Evolutionary conservation across 2,329 filamentous ascomycete species (phyloP), one percentile per base, ranked within the genome.

Genomic region (Ascochyta fabae): DNA sequence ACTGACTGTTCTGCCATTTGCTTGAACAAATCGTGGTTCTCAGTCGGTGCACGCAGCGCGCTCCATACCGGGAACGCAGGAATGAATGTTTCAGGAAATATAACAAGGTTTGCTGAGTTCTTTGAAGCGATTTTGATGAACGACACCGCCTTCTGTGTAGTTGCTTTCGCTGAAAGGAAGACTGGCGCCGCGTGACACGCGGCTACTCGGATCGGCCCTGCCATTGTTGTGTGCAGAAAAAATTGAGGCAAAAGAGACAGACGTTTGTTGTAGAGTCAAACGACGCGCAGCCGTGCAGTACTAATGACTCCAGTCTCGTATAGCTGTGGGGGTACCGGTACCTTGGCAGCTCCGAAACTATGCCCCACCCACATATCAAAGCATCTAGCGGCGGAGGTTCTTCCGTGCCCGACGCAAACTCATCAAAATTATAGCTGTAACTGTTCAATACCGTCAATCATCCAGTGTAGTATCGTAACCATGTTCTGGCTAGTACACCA

Each of bases 31-130:
- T 69, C 64, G 53, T 85, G 82, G 53, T 83, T 83, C 5, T 82
- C 77, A 0, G 77, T 78, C 0, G 83, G 83, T 0, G 82, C 63
- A 0, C 75, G 71, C 0, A 82, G 22, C 1, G 80, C 71, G 19
- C 77, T 80, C 83, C 83, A 85, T 19, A 83, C 51, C 0, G 83
- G 83, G 44, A 84, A 85, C 0, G 80, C 83, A 0, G 82, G 77
- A 38, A 85, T 82, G 61, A 75, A 83, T 0, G 80, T 78, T 63
- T 85, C 83, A 0, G 83, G 82, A 58, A 85, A 84, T 26, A 83
- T 78, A 12, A 85, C 76, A 3, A 85, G 69, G 22, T 83, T 77
- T 7, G 83, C 81, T 0, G 65, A 63, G 46, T 80, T 75, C 1
- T 46, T 54, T 0, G 80, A 76, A 0, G 83, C 81, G 58, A 76